Evolutionary conservation across 2,329 filamentous ascomycete species (phyloP).

Genomic region (Tolypocladium capitatum): DNA sequence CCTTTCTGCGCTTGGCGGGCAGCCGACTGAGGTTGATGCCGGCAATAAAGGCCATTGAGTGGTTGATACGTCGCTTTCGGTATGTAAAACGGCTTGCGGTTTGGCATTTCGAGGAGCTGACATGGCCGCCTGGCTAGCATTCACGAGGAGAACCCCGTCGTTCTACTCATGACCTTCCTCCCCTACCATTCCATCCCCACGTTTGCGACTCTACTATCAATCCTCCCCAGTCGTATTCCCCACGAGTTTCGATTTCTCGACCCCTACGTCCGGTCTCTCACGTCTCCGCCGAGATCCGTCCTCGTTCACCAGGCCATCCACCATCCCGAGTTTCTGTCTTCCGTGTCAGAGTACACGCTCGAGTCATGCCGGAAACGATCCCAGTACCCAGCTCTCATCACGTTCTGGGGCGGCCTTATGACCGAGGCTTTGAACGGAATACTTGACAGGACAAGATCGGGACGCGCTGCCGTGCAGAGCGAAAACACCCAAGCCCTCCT

Average conservation of each 20-base stretch:
- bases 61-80: conserved; percentile 85
- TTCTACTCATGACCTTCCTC: conserved; percentile 71
- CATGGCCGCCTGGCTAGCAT: conserved; percentile 39
- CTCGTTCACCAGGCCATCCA: conserved; percentile 75
- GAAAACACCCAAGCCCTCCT: conserved; percentile 73
- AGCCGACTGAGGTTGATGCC: conserved; percentile 70
- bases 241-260: conserved; percentile 69
- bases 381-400: conserved; percentile 64
- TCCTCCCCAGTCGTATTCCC: conserved; percentile 65
- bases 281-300: conserved; percentile 63
- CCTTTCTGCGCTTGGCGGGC: conserved; percentile 70
- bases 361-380: conserved; percentile 58
- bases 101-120: neutral
- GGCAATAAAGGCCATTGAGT: conserved; percentile 83
- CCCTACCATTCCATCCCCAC: conserved; percentile 81
- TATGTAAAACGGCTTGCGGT: conserved; percentile 25
- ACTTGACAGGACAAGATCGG: conserved; percentile 64
- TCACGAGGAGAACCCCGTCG: conserved; percentile 78
- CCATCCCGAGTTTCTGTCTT: conserved; percentile 60
- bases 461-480: conserved; percentile 59
- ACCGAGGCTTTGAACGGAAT: conserved; percentile 77
- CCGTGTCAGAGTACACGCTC: conserved; percentile 67
- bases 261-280: conserved; percentile 70
- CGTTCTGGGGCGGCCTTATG: conserved; percentile 83
- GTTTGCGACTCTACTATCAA: conserved; percentile 76